Evolutionary conservation across 2,329 filamentous ascomycete genomes (phyloP), one percentile per base, ranked within the genome.

Genomic region (Cadophora sp.): DNA sequence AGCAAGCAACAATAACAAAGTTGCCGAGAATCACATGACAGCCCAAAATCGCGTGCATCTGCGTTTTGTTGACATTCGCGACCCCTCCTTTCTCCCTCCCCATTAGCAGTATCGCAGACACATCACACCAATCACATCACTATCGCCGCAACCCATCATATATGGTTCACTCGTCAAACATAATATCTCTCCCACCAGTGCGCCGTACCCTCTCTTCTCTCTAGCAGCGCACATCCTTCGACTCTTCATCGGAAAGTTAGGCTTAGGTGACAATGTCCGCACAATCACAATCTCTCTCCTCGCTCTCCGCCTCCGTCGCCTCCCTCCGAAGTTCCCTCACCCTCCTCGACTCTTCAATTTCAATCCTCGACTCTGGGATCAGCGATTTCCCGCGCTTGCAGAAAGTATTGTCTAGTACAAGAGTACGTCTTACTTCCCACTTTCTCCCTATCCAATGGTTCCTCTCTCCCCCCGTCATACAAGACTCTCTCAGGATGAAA

Each of bases 271-370:
- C 43, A 2, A 66, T 66, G 64, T 66, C 59, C 43, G n/a, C 67
- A 29, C 66, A 69, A 69, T 73, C 72, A 0, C 70, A 71, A 55
- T 67, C 73, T 56, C 65, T 69, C 48, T 34, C 62, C 64, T 71
- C 73, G 19, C 71, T 75, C 40, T 69, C 65, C 46, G 69, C 74
- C 46, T 75, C 72, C 43, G 71, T 77, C 26, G 59, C 71, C 64
- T 76, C 79, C 12, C 78, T 81, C 31, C 73, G 76, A 8, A 74
- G 73, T 62, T 80, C 78, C 50, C 77, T 81, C 37, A 73, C 77
- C 64, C 79, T 79, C 27, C 77, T 81, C 37, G 77, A 78, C 48
- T 77, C 76, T 64, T 79, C 77, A 11, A 78, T 79, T n/a, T 73
- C 75, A 4, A 78, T 80, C 19, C 79, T 81, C 59, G 77, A 80